Base-by-base conservation (phyloP, 768 basidiomycete species). In the Amylocystis lapponica region DNA sequence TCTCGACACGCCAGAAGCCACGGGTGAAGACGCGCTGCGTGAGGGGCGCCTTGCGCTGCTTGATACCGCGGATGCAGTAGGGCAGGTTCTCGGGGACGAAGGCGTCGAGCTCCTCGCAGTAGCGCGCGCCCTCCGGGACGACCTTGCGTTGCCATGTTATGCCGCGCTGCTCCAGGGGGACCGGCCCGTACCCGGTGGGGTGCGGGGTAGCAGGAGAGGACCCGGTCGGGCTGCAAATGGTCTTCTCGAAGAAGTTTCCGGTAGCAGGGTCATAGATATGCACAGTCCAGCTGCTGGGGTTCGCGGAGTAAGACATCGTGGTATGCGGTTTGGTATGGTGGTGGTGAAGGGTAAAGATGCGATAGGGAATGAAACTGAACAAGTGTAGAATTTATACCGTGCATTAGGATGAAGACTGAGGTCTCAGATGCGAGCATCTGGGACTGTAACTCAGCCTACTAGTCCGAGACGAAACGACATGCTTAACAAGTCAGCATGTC, bases 81-180 rank as follows among this genome's bases (percentile, higher is more conserved):
- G 51, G 36, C 12, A 52, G 48, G 42, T 52, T 32, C 38, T 35
- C 47, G 41, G 51, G 51, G 16, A 52, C 51, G 34, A 37, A 46
- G 14, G 45, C 51, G 32, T 52, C 39, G 27, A 52, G 36, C 21
- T 49, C 45, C 37, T 46, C 41, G 48, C 51, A 52, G 48, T 52
- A 52, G 27, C 51, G 51, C 19, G 51, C 43, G 21, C 51, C 51
- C 5, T 25, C 21, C 5, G 38, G 38, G 23, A 23, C 23, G 19
- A 14, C 21, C 23, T 27, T 21, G 19, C n/a, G n/a, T 14, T 14
- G 5, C 21, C 20, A 39, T 9, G 38, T 4, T 8, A 39, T 5
- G 38, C 38, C 38, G 22, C 23, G 23, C 7, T 39, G 7, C 19
- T 39, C 19, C 21, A 13, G 19, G 38, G 13, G 38, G 16, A 39